These are phyloP conservation scores for Pseudonitzschia delicatissima DNA, from an alignment of 108 stramenopile species.

Conservation along the genomic window DNA sequence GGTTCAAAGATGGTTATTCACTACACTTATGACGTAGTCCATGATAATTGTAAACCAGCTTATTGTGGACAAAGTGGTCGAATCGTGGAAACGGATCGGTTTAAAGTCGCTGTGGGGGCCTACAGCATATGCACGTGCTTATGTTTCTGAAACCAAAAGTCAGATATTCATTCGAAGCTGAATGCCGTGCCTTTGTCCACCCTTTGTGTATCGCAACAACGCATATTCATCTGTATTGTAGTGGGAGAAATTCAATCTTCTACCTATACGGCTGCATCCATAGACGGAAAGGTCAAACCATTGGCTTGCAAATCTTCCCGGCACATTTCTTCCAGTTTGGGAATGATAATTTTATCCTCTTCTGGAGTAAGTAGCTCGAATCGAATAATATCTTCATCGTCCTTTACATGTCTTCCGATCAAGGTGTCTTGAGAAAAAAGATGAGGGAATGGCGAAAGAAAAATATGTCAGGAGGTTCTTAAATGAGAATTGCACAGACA, in stretches of 20 bases:
- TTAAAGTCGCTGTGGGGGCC: too few species aligned
- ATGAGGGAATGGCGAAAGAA: not conserved
- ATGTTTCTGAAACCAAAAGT: too few species aligned
- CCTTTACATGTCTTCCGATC: constrained; percentile 12
- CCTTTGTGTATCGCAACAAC: not conserved
- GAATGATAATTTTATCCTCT: constrained; percentile 40
- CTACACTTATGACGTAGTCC: too few species aligned
- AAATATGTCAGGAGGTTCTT: not conserved
- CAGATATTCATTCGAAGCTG: too few species aligned
- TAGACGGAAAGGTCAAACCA: constrained; percentile 26
- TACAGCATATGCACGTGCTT: too few species aligned
- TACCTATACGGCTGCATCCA: too few species aligned
- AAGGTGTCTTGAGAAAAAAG: not conserved
- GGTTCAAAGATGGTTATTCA: too few species aligned
- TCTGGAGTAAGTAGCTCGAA: constrained; percentile 48
- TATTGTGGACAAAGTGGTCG: too few species aligned
- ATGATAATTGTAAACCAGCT: too few species aligned
- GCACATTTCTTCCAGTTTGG: constrained; percentile 40
- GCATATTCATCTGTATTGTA: not conserved
- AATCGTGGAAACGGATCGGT: too few species aligned
- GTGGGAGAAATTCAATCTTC: constrained; percentile 3
- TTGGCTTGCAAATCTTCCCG: constrained; percentile 28
- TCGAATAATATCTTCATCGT: constrained; percentile 17
- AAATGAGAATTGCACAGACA: not conserved
- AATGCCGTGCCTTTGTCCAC: too few species aligned